Evolutionary conservation across 257 asterid species (phyloP), one percentile per base, ranked within the genome.

Genomic region (Catharanthus roseus): DNA sequence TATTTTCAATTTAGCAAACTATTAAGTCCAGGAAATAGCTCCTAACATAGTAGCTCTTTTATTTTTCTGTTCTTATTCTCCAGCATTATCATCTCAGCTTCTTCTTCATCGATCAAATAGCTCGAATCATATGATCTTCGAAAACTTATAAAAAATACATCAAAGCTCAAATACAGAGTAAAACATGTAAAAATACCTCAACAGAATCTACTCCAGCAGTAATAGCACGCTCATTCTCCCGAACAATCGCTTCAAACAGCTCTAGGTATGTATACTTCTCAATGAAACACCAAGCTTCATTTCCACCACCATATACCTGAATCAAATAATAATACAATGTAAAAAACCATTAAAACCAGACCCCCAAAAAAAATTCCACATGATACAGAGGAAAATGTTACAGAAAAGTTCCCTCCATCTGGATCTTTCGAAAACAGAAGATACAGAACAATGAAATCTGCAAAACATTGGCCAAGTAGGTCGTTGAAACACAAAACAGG

Each of bases 241-340:
- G 74, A 75, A 82, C 57, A 55, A 82, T 41, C n/a, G 81, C 82
- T 0, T 82, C 84, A 42, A 82, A 21, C 8, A 82, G 78, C 50
- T 54, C 82, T 23, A 33, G 63, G 51, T 82, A 79, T 10, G 65
- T 49, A 12, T 55, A 49, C 13, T 67, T 76, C 78, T 79, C 84
- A 16, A 79, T 71, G 75, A 82, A 79, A n/a, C 12, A 49, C 86
- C 86, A 82, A 10, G 68, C 78, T 6, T 75, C 75, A 29, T 76
- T 75, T 42, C 80, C 77, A 41, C 71, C 82, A 18, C 77, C 86
- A 15, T 79, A 82, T 53, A 18, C 78, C 84, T 82, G 54, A 39
- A 69, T 15, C 63, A n/a, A n/a, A 67, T 11, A n/a, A 50, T 11
- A 29, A 10, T 29, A 21, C 10, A 18, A 56, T 34, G 23, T 54